Evolutionary conservation across 768 basidiomycete genomes (phyloP), one percentile per base, ranked within the genome.

Genomic region (Mycena crocata): DNA sequence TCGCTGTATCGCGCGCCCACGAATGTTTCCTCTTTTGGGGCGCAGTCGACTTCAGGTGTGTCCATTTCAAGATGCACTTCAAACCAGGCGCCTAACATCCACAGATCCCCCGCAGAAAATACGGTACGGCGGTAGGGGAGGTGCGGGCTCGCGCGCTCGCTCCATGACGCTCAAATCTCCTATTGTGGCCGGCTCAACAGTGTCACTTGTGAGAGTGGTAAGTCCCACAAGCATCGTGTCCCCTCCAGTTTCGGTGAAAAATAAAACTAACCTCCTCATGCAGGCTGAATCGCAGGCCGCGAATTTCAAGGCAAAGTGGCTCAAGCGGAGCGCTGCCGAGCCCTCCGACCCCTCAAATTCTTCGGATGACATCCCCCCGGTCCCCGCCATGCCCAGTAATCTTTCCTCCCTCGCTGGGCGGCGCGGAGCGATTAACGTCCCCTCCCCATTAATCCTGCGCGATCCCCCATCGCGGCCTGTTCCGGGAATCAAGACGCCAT

Each of bases 41-140:
- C 48, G 14, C 51, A 30, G 12, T 51, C 50, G 6, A 3, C 19
- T 19, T 40, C 40, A 42, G 62, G 62, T 64, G 12, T 6, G 62
- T 3, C 17, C 12, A 24, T 40, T 9, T 32, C 15, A 14, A 15
- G 17, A 32, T 3, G 15, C 61, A 30, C n/a, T 39, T 34, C 5
- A 5, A 12, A 10, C 13, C 40, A 19, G 8, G 1, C 23, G 21
- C 46, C 26, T 17, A 59, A 2, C 15, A 13, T 8, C 23, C 15
- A 17, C 46, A 49, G 48, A 48, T 37, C 12, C 8, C 45, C 28
- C 26, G 5, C n/a, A 34, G 6, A 65, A 59, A 17, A 12, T 65
- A 24, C 64, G 64, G n/a, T 65, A 58, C 19, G 56, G 57, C 23
- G 64, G 64, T 24, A 30, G 64, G 17, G 64, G 64, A 7, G 64